phyloP scores from a whole-genome alignment of 192 early-diverging fungal species.

The Gamsiella multidivaricata region DNA sequence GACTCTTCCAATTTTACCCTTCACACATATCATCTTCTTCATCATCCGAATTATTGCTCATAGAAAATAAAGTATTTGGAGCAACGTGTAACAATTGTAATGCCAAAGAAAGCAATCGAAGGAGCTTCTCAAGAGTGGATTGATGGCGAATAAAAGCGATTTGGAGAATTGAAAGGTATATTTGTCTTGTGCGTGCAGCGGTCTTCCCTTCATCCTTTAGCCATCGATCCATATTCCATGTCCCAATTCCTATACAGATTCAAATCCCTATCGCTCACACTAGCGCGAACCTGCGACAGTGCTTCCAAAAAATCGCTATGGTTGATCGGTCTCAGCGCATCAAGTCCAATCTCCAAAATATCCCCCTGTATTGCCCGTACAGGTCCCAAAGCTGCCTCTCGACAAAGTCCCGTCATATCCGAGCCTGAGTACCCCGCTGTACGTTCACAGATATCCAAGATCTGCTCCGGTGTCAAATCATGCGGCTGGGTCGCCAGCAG shows the following conservation, averaged over 20 bases:
- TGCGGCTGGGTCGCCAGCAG: constrained; percentile 70
- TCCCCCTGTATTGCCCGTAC: constrained; percentile 55
- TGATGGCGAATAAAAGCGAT: too few species aligned
- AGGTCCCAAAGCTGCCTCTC: constrained; percentile 76
- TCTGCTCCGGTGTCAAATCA: constrained; percentile 65
- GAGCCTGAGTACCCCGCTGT: constrained; percentile 89
- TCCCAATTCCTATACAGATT: constrained; percentile 82
- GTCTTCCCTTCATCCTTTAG: constrained; percentile 20
- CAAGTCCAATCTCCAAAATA: constrained; percentile 37
- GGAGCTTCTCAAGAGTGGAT: too few species aligned
- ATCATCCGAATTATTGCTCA: constrained; percentile 3
- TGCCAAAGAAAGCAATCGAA: too few species aligned
- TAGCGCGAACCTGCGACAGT: constrained; percentile 84
- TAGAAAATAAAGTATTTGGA: constrained; percentile 10
- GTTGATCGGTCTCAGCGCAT: constrained; percentile 71
- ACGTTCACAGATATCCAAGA: constrained; percentile 67
- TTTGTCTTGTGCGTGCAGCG: neutral
- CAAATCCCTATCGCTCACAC: constrained; percentile 85
- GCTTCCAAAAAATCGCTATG: constrained; percentile 83
- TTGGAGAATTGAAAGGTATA: neutral
- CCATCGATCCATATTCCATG: constrained; percentile 71
- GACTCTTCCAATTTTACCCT: neutral
- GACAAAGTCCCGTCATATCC: constrained; percentile 88
- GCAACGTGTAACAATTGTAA: too few species aligned
- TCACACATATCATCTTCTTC: neutral